Conservation (phyloP, 129 eudicot genomes). For the Flaveria trinervia region DNA sequence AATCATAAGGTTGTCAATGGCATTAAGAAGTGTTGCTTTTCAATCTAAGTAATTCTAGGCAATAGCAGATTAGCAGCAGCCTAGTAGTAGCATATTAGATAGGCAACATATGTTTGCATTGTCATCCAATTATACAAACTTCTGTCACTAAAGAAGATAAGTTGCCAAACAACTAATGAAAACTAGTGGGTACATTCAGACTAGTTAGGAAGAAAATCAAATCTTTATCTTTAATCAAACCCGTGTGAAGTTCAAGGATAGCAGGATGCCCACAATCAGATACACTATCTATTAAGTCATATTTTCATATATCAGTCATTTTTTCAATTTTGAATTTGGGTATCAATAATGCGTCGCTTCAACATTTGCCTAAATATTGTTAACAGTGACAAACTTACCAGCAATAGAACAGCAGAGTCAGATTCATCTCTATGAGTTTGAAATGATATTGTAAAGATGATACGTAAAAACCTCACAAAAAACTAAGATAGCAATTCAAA, state of each 20-base stretch:
- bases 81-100: not conserved
- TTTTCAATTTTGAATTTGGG: not conserved
- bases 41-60: not conserved
- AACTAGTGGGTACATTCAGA: slow-evolving; percentile 5
- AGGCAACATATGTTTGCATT: not conserved
- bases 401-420: not conserved
- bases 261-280: not conserved
- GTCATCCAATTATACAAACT: slow-evolving; percentile 3
- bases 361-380: not conserved
- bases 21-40: too few species aligned
- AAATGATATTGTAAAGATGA: not conserved
- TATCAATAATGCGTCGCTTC: not conserved
- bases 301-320: not conserved
- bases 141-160: not conserved
- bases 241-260: not conserved
- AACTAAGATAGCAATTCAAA: too few species aligned
- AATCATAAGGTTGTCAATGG: too few species aligned
- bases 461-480: not conserved
- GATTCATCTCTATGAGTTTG: not conserved
- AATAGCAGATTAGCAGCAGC: slow-evolving; percentile 1
- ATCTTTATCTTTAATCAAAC: not conserved
- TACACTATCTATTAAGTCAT: not conserved
- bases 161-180: not conserved
- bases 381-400: not conserved
- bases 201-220: slow-evolving; percentile 12